Percentiles rank a stretch among this genome's conserved stretches.
Conservation (phyloP, 805 yeast species). For the Nakazawaea ambrosiae region DNA sequence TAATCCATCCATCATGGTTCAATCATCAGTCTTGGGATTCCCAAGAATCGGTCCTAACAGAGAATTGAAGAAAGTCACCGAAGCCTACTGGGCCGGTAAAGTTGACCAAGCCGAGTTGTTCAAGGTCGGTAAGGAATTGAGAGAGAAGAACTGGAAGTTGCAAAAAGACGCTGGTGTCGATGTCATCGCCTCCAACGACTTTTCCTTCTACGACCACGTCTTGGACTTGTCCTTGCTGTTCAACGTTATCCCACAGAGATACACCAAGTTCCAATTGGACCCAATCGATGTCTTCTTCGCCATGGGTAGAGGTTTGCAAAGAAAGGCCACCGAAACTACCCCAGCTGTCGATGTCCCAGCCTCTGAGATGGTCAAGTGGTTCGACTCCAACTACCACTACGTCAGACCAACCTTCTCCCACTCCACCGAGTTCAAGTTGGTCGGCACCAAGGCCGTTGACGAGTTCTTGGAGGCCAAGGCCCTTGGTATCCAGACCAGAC, state of each 20-base stretch:
- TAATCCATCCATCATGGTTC: conserved; percentile 55
- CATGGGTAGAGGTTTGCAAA: conserved; percentile 99
- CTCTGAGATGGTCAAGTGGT: conserved; percentile 99
- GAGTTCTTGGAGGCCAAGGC: conserved; percentile 98
- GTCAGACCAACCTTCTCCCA: conserved; percentile 98
- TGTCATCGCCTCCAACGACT: conserved; percentile 94
- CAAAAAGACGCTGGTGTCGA: conserved; percentile 97
- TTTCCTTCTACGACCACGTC: conserved; percentile 97
- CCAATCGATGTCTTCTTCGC: conserved; percentile 93
- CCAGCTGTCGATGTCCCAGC: conserved; percentile 98
- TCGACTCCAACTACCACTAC: conserved; percentile 98
- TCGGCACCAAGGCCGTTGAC: conserved; percentile 93
- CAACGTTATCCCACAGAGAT: conserved; percentile 96
- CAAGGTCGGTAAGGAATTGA: conserved; percentile 90
- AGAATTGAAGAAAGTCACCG: conserved; percentile 98
- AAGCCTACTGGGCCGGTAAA: conserved; percentile 98
- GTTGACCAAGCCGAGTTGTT: conserved; percentile 78
- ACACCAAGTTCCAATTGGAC: conserved; percentile 83
- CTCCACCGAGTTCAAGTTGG: conserved; percentile 92
- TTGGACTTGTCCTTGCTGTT: conserved; percentile 86
- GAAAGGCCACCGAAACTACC: conserved; percentile 80
- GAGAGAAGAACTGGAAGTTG: conserved; percentile 96
- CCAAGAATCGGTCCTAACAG: conserved; percentile 99
- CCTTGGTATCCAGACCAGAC: conserved; percentile 94
- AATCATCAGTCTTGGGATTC: conserved; percentile 97